Percentiles rank a stretch among this genome's conserved stretches.
phyloP scores from a whole-genome alignment of 2,329 filamentous ascomycete species.

The Aspergillus latus region DNA sequence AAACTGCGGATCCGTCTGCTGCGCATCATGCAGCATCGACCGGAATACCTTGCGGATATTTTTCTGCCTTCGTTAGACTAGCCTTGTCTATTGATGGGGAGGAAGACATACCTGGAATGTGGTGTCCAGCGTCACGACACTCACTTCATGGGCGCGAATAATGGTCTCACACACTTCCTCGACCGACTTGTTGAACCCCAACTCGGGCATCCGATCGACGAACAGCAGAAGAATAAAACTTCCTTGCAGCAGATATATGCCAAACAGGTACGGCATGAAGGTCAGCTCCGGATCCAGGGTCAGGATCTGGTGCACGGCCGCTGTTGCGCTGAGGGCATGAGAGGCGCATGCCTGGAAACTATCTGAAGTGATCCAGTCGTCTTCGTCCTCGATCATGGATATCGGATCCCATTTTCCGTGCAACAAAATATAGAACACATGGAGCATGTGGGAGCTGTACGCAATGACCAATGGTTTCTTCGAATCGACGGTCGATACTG shows the following conservation, averaged over 20 bases:
- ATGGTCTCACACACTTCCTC: conserved; percentile 15
- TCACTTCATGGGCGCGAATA: conserved; percentile 13
- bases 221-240: conserved; percentile 13
- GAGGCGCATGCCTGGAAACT: conserved; percentile 12
- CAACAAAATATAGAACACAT: conserved; percentile 11
- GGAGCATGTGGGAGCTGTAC: conserved; percentile 12
- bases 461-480: conserved; percentile 10
- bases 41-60: conserved; percentile 14
- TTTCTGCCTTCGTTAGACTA: neutral
- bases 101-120: conserved; percentile 8
- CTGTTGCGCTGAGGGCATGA: conserved; percentile 11
- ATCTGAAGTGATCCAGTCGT: conserved; percentile 14
- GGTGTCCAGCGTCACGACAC: conserved; percentile 12
- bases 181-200: conserved; percentile 12
- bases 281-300: conserved; percentile 11
- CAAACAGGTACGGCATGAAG: conserved; percentile 13
- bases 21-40: conserved; percentile 13
- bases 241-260: conserved; percentile 11
- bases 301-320: conserved; percentile 11
- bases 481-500: neutral
- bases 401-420: conserved; percentile 13
- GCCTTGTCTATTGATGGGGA: neutral
- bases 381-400: conserved; percentile 14
- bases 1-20: conserved; percentile 9
- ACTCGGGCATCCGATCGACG: conserved; percentile 11